Conservation (phyloP, 2,329 filamentous ascomycete species). For the Exserohilum rostratum region DNA sequence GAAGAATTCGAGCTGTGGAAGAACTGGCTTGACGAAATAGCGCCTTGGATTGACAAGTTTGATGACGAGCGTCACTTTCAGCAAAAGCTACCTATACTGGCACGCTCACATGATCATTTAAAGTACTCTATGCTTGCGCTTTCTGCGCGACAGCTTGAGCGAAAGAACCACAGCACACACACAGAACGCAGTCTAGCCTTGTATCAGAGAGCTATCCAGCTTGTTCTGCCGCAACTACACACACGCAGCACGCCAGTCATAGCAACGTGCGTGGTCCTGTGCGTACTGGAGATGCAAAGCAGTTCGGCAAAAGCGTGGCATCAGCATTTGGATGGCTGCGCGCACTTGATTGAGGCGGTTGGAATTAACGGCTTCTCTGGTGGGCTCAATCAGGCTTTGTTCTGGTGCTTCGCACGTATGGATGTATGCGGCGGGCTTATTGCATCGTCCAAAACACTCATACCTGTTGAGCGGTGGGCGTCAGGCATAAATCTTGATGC, state of each 20-base stretch:
- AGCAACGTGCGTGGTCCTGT: conserved; percentile 56
- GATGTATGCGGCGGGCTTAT: conserved; percentile 64
- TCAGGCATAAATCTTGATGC: conserved; percentile 48
- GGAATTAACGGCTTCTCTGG: conserved; percentile 59
- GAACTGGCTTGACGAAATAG: conserved; percentile 60
- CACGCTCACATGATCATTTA: conserved; percentile 57
- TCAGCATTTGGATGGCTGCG: conserved; percentile 63
- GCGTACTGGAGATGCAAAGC: conserved; percentile 58
- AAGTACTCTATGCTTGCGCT: conserved; percentile 61
- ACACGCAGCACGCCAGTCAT: conserved; percentile 54
- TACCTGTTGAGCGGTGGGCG: conserved; percentile 59
- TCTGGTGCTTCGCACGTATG: conserved; percentile 66
- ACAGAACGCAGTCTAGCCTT: conserved; percentile 59
- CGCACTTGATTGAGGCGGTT: conserved; percentile 59
- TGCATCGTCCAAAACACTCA: conserved; percentile 57
- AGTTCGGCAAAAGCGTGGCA: conserved; percentile 59
- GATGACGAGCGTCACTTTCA: conserved; percentile 61
- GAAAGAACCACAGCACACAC: conserved; percentile 54
- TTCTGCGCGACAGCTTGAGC: conserved; percentile 61
- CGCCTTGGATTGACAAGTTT: conserved; percentile 64
- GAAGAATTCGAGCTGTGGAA: conserved; percentile 24
- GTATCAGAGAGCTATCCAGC: conserved; percentile 61
- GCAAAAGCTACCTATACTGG: conserved; percentile 58
- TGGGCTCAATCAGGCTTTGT: conserved; percentile 60
- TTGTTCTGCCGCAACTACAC: conserved; percentile 52